These are phyloP conservation scores for Saccharomycopsis sp. DNA, from an alignment of 805 yeast genomes.

Conservation along the genomic window DNA sequence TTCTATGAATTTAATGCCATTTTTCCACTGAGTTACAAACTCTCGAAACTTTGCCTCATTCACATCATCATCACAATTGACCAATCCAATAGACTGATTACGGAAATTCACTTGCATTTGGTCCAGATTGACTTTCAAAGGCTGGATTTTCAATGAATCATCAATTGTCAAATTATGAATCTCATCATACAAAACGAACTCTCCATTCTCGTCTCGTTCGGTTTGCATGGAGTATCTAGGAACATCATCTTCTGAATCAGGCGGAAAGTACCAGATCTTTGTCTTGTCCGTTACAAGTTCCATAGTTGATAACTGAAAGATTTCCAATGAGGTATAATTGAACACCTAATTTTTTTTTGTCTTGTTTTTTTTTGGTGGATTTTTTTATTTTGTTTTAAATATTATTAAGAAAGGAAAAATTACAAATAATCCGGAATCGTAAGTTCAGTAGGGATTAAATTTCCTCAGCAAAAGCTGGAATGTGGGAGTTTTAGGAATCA, in stretches of 20 bases:
- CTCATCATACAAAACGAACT: conserved; percentile 8
- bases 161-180: conserved; percentile 2
- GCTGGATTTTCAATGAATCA: conserved; percentile 15
- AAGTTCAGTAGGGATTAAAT: too few species aligned
- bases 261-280: conserved; percentile 22
- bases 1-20: conserved; percentile 21
- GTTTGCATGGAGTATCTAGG: conserved; percentile 22
- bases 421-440: too few species aligned
- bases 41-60: conserved; percentile 19
- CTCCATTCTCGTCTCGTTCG: not conserved
- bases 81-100: conserved; percentile 5
- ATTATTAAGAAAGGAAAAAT: too few species aligned
- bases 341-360: too few species aligned
- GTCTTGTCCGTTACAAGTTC: conserved; percentile 17
- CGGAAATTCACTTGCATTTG: conserved; percentile 16
- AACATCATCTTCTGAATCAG: conserved; percentile 21
- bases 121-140: conserved; percentile 13
- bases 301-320: too few species aligned
- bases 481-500: too few species aligned
- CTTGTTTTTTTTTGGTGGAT: too few species aligned
- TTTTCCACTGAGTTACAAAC: conserved; percentile 24
- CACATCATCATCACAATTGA: conserved; percentile 14
- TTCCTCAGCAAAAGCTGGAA: too few species aligned
- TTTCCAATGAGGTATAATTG: too few species aligned
- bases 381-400: too few species aligned